A percentile compares a stretch with the other conserved stretches of the same genome.
These are phyloP conservation scores for Infundibulicybe gibba DNA, from an alignment of 768 basidiomycete genomes.

Conservation along the genomic window DNA sequence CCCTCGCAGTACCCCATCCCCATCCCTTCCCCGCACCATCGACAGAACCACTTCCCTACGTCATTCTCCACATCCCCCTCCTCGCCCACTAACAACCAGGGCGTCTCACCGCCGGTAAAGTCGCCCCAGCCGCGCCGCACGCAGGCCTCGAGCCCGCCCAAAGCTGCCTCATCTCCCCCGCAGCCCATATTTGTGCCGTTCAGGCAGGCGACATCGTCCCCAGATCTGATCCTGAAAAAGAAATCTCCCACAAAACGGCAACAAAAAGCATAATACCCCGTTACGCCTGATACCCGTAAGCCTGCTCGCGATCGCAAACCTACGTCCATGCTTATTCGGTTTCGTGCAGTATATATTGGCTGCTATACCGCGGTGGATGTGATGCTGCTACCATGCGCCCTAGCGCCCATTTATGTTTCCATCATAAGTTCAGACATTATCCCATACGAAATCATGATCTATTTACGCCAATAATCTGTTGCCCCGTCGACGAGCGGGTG, in stretches of 20 bases:
- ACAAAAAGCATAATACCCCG: background rate
- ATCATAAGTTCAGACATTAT: no score
- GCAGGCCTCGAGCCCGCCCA: slow-evolving; percentile 5
- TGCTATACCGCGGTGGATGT: no score
- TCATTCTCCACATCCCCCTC: slow-evolving; percentile 9
- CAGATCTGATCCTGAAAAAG: slow-evolving; percentile 47
- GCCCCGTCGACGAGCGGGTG: no score
- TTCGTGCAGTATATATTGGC: no score
- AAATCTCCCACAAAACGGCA: slow-evolving; percentile 13
- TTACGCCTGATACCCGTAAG: slow-evolving; percentile 4
- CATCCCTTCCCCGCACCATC: slow-evolving; percentile 27
- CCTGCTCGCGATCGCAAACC: background rate
- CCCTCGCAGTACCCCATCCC: slow-evolving; percentile 47
- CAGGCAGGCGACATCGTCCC: slow-evolving; percentile 48
- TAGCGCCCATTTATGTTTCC: no score
- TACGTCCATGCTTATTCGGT: no score
- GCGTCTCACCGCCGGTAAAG: slow-evolving; percentile 11
- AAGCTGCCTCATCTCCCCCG: slow-evolving; percentile 11
- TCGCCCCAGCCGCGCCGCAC: slow-evolving; percentile 23
- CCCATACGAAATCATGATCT: no score
- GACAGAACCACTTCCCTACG: slow-evolving; percentile 10
- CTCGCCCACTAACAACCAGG: slow-evolving; percentile 9
- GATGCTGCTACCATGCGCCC: no score
- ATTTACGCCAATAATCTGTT: no score
- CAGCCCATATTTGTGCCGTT: slow-evolving; percentile 49